Evolutionary conservation across 202 grass and related monocot species (phyloP), one percentile per base, ranked within the genome.

Genomic region (Musa balbisiana): DNA sequence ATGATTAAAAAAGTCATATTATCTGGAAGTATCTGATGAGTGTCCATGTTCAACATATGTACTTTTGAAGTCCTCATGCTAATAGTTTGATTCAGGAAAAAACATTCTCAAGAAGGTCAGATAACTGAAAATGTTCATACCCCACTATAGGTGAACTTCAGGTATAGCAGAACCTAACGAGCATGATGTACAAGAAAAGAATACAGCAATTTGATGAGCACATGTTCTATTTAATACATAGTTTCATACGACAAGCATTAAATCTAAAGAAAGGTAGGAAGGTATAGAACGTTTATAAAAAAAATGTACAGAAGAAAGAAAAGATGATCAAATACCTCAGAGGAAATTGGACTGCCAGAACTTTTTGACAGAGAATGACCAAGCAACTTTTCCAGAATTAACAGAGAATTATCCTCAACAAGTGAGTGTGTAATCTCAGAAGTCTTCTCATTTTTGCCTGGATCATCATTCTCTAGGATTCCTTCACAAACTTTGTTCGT

Each of bases 361-460:
- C 73, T 65, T 89, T 92, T 95, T 15, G 66, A 88, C 79, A 92
- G 80, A 62, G 85, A 73, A 85, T 64, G 84, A 66, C 85, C 82
- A 82, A 99, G 92, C 67, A 99, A 99, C 29, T 93, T 89, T 64
- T 95, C 96, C 82, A 99, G 82, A 74, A 95, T 84, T 77, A 89
- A 95, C 51, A 89, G 24, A 73, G 89, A 85, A 83, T 53, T 76
- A 68, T 85, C 85, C 69, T 87, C 81, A 66, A 73, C 76, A 85
- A 80, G 81, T 71, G 78, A 84, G 77, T 78, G 75, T 51, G 78
- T 53, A 75, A 73, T 75, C 33, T 84, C 80, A 62, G 75, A 70
- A 33, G 79, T 83, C 29, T 73, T 74, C 76, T 84, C 80, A 68
- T 82, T 87, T 80, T 69, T 73, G 70, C 81, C 74, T 51, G 83